These are phyloP conservation scores for Niebla homalea DNA, from an alignment of 495 filamentous ascomycete species.

Conservation along the genomic window DNA sequence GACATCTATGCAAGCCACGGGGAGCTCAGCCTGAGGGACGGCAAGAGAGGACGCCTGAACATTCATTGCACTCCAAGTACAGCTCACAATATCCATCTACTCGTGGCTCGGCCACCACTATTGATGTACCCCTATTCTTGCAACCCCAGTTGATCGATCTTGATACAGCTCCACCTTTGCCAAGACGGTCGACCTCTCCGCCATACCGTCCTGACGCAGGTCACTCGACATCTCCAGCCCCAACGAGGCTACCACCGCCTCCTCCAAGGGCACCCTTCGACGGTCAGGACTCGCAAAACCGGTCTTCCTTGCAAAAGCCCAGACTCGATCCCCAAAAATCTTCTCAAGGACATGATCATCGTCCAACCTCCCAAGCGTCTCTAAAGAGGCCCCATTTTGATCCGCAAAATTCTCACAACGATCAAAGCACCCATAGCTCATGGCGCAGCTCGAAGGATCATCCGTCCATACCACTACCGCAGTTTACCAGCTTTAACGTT, in stretches of 20 bases:
- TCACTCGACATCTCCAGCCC: constrained; percentile 5
- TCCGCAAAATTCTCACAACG: constrained; percentile 17
- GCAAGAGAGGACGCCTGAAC: neutral
- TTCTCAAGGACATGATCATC: constrained; percentile 17
- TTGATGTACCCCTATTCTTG: constrained; percentile 13
- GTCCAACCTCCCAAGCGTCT: constrained; percentile 14
- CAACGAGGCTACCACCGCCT: constrained; percentile 26
- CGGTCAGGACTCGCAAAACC: neutral
- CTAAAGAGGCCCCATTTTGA: constrained; percentile 20
- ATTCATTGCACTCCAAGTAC: neutral
- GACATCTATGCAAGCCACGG: too few relatives aligned
- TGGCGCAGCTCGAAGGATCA: neutral
- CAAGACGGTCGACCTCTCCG: constrained; percentile 7
- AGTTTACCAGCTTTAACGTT: constrained; percentile 8
- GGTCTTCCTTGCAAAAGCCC: neutral
- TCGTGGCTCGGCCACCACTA: constrained; percentile 13
- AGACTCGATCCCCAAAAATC: constrained; percentile 8
- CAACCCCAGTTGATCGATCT: constrained; percentile 11
- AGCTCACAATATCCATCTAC: constrained; percentile 7
- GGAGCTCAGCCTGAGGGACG: too few relatives aligned
- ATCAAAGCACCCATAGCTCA: neutral
- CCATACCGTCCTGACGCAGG: neutral
- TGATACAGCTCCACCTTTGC: constrained; percentile 7
- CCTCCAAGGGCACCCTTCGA: constrained; percentile 29
- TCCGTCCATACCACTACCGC: constrained; percentile 4